A percentile compares a stretch with the other conserved stretches of the same genome.
These are phyloP conservation scores for Coniochaeta sp. DNA, from an alignment of 2,329 filamentous ascomycete species.

Conservation along the genomic window DNA sequence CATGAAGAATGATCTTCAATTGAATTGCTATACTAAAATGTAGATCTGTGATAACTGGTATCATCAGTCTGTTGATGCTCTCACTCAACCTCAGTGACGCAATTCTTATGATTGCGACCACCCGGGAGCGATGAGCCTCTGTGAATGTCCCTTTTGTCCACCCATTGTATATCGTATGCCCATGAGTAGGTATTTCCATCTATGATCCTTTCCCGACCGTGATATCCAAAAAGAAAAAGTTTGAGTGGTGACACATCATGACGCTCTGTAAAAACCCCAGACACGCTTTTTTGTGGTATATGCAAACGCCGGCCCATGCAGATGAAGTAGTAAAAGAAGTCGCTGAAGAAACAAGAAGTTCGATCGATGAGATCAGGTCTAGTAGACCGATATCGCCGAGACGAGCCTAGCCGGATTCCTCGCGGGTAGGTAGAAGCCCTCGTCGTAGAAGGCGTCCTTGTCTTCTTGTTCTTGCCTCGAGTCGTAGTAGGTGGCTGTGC, in stretches of 20 bases:
- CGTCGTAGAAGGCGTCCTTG: constrained; percentile 39
- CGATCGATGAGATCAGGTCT: constrained; percentile 2
- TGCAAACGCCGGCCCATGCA: constrained; percentile 21
- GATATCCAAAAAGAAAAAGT: constrained; percentile 2
- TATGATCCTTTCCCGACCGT: background rate
- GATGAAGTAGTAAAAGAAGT: constrained; percentile 8
- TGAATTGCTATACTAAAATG: constrained; percentile 1
- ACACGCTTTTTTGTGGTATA: constrained; percentile 3
- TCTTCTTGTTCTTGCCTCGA: constrained; percentile 30
- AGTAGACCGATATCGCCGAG: constrained; percentile 52
- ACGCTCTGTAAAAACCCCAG: constrained; percentile 1
- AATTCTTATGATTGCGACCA: background rate
- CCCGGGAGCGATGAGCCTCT: constrained; percentile 9
- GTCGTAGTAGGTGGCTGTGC: constrained; percentile 22
- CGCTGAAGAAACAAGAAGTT: constrained; percentile 1
- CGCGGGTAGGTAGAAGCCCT: constrained; percentile 47
- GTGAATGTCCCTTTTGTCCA: background rate
- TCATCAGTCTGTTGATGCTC: background rate
- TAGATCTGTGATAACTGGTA: background rate
- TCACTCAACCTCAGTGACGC: constrained; percentile 9
- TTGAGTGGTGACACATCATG: constrained; percentile 9
- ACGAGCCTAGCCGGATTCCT: constrained; percentile 44
- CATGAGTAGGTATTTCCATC: background rate
- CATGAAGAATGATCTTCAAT: background rate
- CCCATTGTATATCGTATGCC: background rate